Evolutionary conservation across 2,329 filamentous ascomycete species (phyloP), one percentile per base, ranked within the genome.

Genomic region (Rhynchosporium secalis): DNA sequence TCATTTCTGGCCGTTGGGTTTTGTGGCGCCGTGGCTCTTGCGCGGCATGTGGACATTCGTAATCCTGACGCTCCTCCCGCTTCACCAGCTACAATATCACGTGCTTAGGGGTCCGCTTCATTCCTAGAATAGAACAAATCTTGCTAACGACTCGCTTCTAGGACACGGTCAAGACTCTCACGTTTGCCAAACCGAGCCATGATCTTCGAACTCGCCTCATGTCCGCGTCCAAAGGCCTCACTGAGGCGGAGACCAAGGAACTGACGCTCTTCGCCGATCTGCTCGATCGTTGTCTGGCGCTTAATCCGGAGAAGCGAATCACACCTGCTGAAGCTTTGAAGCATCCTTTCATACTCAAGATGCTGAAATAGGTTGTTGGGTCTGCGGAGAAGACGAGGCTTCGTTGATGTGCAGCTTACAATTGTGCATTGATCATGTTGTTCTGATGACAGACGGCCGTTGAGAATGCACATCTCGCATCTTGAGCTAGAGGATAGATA

Each of bases 261-360:
- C 78, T 97, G 65, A 87, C 89, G 63, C 81, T 89, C 58, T 96
- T 99, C 76, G 82, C 92, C 69, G 93, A 98, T 75, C 78, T 99
- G 55, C 78, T 99, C 62, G 93, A 96, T 72, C 88, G 90, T 60
- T 98, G 93, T 74, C 80, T 99, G 66, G 86, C 88, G 62, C 82
- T 98, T 67, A 96, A 98, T 73, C 92, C 94, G 0, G 93, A 96
- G 75, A 96, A 96, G 80, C 85, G 95, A 66, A 90, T 95, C 71
- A 94, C 90, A 52, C 91, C 95, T 0, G 80, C 83, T 13, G 93
- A 98, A 72, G 95, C 95, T 55, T 79, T 98, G 70, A 88, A 87
- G 72, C 94, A 98, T 79, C 90, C 90, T 1, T 98, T 98, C 76
- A 92, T 98, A 49, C 62, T 65, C 45, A 73, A 63, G 55, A 63